A percentile compares a stretch with the other conserved stretches of the same genome.
Evolutionary conservation across 2,329 filamentous ascomycete genomes (phyloP).

Genomic region (Phyllosticta capitalensis): DNA sequence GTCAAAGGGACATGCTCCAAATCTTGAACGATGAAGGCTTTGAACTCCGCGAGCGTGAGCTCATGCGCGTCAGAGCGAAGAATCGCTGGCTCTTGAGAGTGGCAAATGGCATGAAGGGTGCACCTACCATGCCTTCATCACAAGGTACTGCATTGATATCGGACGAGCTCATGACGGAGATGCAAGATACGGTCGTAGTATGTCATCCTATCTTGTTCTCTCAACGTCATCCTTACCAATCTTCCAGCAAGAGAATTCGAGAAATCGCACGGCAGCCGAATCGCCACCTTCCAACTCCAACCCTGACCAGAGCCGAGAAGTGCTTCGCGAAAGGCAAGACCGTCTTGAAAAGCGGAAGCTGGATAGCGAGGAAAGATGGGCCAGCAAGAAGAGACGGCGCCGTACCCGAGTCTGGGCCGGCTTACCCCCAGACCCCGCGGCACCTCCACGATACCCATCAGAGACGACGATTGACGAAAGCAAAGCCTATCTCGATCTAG

Average conservation of each 20-base stretch:
- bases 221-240: background rate
- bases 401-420: conserved; percentile 60
- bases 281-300: background rate
- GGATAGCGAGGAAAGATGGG: conserved; percentile 54
- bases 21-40: conserved; percentile 64
- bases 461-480: conserved; percentile 76
- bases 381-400: conserved; percentile 55
- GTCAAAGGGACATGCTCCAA: conserved; percentile 59
- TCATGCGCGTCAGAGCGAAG: conserved; percentile 59
- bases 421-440: conserved; percentile 56
- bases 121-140: background rate
- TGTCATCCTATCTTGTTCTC: background rate
- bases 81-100: conserved; percentile 59
- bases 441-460: conserved; percentile 66
- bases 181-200: conserved; percentile 7
- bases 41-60: conserved; percentile 59
- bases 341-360: conserved; percentile 45
- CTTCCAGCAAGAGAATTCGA: background rate
- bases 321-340: conserved; percentile 45
- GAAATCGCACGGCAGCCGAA: background rate
- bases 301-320: conserved; percentile 35
- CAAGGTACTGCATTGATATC: background rate
- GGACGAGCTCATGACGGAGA: conserved; percentile 3
- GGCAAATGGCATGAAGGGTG: conserved; percentile 46
- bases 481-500: conserved; percentile 58